Base-by-base conservation (phyloP, 2,329 filamentous ascomycete species). In the Fusarium tuaranense region DNA sequence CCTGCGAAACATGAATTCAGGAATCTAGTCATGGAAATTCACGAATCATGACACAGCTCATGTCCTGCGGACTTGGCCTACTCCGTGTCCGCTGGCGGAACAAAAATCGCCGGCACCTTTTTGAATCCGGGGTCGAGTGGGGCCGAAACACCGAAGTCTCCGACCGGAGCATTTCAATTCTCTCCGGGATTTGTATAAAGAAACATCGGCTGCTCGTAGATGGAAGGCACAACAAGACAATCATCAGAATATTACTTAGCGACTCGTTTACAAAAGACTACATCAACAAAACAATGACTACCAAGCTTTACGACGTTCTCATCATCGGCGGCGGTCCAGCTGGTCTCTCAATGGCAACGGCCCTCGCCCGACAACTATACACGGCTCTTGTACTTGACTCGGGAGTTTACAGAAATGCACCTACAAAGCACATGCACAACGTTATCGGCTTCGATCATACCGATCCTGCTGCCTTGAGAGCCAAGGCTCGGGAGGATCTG, bases 301-400 rank as follows among this genome's bases (percentile, higher is more conserved):
- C 71, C 0, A 79, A 78, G 16, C 72, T 83, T 68, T 87, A 86
- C 78, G 88, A 89, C 77, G 86, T 84, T 25, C 84, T 90, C 63
- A 83, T 90, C 68, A 83, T 90, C 41, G 88, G 88, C 48, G 87
- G 86, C 57, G 88, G 88, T 3, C 87, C 88, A 5, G 84, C 86
- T 1, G 88, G 88, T 16, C 83, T 90, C 3, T 84, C 85, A 48
- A 83, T 84, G 12, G 83, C 88, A 34, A 83, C 83, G 30, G 81
- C 82, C 46, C 84, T 90, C 25, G 87, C 86, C 4, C 87, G 88
- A 22, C 87, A 89, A 51, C 82, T 84, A 20, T 83, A 86, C 69
- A 85, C 80, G 3, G 83, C 86, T 0, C 78, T 89, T 10, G 79
- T 90, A 48, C 84, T 90, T 65, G 87, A 89, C 80, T 87, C 84